phyloP scores from a whole-genome alignment of 2,329 filamentous ascomycete species.

The Fusarium sp. region DNA sequence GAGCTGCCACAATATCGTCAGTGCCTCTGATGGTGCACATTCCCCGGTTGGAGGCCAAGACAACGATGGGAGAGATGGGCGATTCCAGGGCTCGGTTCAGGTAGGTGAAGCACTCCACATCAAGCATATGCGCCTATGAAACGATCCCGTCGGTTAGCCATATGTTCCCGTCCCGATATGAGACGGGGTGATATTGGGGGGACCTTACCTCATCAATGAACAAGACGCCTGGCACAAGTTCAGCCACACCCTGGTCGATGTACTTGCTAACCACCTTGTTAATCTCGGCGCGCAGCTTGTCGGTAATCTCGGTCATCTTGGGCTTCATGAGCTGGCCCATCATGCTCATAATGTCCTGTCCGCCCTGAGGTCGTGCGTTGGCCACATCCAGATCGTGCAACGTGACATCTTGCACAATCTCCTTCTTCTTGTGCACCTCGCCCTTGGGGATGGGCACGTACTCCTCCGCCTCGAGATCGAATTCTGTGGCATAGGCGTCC shows the following conservation, averaged over 20 bases:
- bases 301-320: constrained; percentile 98
- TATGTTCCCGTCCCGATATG: constrained; percentile 30
- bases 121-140: constrained; percentile 93
- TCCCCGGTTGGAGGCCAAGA: constrained; percentile 95
- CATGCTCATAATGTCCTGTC: constrained; percentile 99
- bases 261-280: constrained; percentile 99
- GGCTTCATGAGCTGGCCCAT: constrained; percentile 99
- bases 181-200: constrained; percentile 11
- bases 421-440: constrained; percentile 99
- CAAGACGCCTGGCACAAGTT: constrained; percentile 95
- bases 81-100: constrained; percentile 98
- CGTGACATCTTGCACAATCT: constrained; percentile 98
- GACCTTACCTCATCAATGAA: constrained; percentile 92
- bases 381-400: constrained; percentile 96
- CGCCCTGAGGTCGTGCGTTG: constrained; percentile 92
- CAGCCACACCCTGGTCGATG: constrained; percentile 96
- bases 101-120: constrained; percentile 99
- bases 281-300: constrained; percentile 94
- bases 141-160: constrained; percentile 34
- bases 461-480: constrained; percentile 97
- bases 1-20: constrained; percentile 80
- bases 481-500: constrained; percentile 97
- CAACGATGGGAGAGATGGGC: constrained; percentile 92
- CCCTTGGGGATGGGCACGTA: constrained; percentile 99
- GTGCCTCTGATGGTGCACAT: constrained; percentile 92